Conservation (phyloP, 2,329 filamentous ascomycete genomes). For the Dryadomyces quercus-mongolicae region DNA sequence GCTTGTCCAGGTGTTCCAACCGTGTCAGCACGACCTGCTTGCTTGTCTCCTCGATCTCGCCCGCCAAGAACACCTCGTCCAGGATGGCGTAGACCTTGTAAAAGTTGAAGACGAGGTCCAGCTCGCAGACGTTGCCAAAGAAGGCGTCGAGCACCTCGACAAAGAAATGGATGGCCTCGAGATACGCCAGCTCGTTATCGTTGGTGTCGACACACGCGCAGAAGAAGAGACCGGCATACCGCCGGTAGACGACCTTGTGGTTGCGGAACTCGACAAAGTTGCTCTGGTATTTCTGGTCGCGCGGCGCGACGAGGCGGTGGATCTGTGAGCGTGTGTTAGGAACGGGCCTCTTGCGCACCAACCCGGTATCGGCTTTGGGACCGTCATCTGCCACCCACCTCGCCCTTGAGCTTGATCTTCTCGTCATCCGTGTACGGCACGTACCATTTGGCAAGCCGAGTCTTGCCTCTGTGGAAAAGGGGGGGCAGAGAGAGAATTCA, state of each 20-base stretch:
- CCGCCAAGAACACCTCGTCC: slow-evolving; percentile 93
- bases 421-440: slow-evolving; percentile 96
- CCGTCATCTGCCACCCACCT: slow-evolving; percentile 36
- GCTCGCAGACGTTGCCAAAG: slow-evolving; percentile 97
- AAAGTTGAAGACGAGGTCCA: slow-evolving; percentile 79
- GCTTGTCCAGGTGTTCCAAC: slow-evolving; percentile 88
- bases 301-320: slow-evolving; percentile 91
- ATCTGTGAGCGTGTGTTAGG: slow-evolving; percentile 38
- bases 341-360: too few relatives aligned
- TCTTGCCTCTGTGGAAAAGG: slow-evolving; percentile 65
- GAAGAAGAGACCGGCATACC: slow-evolving; percentile 97
- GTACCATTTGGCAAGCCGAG: slow-evolving; percentile 97
- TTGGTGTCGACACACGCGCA: slow-evolving; percentile 98
- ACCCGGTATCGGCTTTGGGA: too few relatives aligned
- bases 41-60: slow-evolving; percentile 97
- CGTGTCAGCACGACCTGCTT: slow-evolving; percentile 95
- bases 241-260: slow-evolving; percentile 93
- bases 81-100: slow-evolving; percentile 94
- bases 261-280: slow-evolving; percentile 97
- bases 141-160: slow-evolving; percentile 97
- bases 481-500: not conserved
- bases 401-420: slow-evolving; percentile 97
- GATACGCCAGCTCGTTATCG: slow-evolving; percentile 92
- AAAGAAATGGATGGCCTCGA: slow-evolving; percentile 98
- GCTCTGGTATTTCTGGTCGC: slow-evolving; percentile 98